These are phyloP conservation scores for Daldinia sp. DNA, from an alignment of 2,329 filamentous ascomycete genomes.

Conservation along the genomic window DNA sequence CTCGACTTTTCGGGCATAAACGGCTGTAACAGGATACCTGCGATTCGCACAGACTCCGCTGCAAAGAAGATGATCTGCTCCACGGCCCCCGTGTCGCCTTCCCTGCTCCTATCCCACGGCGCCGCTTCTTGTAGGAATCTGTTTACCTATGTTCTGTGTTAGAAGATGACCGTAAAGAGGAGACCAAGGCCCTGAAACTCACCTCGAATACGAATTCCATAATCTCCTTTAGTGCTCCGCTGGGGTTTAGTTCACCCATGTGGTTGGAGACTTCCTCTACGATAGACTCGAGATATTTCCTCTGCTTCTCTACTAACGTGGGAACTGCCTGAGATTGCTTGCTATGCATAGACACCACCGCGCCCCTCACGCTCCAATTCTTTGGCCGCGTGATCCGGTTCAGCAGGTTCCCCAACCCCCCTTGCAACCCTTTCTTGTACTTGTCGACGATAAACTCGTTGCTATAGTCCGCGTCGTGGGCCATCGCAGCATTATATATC, in stretches of 20 bases:
- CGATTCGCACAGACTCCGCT: constrained; percentile 79
- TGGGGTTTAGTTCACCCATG: constrained; percentile 72
- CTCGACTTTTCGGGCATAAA: constrained; percentile 84
- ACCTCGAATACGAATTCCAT: constrained; percentile 70
- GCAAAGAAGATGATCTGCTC: constrained; percentile 72
- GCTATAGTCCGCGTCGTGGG: constrained; percentile 82
- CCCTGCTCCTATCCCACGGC: constrained; percentile 71
- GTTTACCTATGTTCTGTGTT: constrained; percentile 62
- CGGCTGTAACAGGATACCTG: constrained; percentile 86
- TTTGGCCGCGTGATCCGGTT: constrained; percentile 74
- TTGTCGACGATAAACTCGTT: constrained; percentile 77
- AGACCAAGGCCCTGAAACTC: constrained; percentile 31
- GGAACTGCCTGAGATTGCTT: constrained; percentile 29
- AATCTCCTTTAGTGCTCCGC: constrained; percentile 70
- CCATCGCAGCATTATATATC: constrained; percentile 78
- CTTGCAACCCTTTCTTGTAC: constrained; percentile 82
- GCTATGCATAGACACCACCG: constrained; percentile 54
- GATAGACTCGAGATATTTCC: constrained; percentile 51
- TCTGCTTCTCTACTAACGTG: constrained; percentile 48
- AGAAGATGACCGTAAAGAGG: background rate
- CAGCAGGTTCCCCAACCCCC: constrained; percentile 81
- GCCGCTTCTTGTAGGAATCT: constrained; percentile 68
- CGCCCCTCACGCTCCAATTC: constrained; percentile 71
- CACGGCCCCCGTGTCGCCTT: constrained; percentile 50
- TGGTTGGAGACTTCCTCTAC: constrained; percentile 54